Percentiles rank a stretch among this genome's conserved stretches.
These are phyloP conservation scores for Chaetomium olivaceum DNA, from an alignment of 2,329 filamentous ascomycete genomes.

Conservation along the genomic window DNA sequence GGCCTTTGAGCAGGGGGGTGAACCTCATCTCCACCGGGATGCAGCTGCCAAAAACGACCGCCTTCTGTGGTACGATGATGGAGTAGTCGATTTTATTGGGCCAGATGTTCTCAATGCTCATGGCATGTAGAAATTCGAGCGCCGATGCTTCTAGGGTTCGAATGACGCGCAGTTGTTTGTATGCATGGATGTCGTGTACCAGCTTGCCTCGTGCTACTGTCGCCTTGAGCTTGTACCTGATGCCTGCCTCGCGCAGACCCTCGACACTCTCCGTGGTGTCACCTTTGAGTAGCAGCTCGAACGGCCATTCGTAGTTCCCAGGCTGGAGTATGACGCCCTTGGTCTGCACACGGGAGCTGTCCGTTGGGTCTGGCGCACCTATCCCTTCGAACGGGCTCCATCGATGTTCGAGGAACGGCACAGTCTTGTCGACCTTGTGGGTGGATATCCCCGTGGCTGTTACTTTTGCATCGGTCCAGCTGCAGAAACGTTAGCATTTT, in stretches of 20 bases:
- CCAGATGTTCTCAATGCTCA: conserved; percentile 98
- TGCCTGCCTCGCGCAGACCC: conserved; percentile 79
- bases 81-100: conserved; percentile 97
- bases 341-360: conserved; percentile 41
- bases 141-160: conserved; percentile 75
- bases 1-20: conserved; percentile 83
- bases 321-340: conserved; percentile 62
- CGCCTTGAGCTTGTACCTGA: conserved; percentile 89
- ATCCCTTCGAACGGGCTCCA: conserved; percentile 66
- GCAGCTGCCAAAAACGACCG: conserved; percentile 87
- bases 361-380: conserved; percentile 22
- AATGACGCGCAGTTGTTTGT: conserved; percentile 76
- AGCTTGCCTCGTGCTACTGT: conserved; percentile 85
- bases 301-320: conserved; percentile 83
- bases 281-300: conserved; percentile 72
- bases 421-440: conserved; percentile 60
- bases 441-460: conserved; percentile 61
- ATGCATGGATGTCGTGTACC: conserved; percentile 79
- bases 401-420: conserved; percentile 65
- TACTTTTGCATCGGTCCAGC: conserved; percentile 54
- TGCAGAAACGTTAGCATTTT: conserved; percentile 34
- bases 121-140: conserved; percentile 78
- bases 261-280: conserved; percentile 83
- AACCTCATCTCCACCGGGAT: conserved; percentile 84
- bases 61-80: conserved; percentile 89